phyloP scores from a whole-genome alignment of 2,329 filamentous ascomycete species.

The Botrytis hyacinthi region DNA sequence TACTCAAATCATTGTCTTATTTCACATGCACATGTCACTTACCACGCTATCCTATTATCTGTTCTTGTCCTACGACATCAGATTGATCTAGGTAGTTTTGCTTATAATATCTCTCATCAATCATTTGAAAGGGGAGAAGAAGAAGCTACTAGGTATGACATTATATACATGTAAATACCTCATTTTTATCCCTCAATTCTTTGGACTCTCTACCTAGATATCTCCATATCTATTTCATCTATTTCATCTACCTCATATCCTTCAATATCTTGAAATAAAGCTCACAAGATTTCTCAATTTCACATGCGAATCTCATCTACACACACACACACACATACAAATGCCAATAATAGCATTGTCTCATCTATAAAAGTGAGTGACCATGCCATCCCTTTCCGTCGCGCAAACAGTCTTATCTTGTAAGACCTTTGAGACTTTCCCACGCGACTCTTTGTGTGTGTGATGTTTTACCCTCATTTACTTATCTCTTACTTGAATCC shows the following conservation, averaged over 20 bases:
- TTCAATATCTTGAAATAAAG: not conserved
- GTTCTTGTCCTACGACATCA: constrained; percentile 6
- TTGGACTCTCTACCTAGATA: not conserved
- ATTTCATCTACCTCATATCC: too few species aligned
- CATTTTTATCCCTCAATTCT: not conserved
- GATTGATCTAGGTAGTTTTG: not conserved
- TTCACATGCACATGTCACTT: not conserved
- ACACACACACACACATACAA: not conserved
- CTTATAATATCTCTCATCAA: not conserved
- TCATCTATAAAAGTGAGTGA: constrained; percentile 5
- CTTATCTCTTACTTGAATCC: not conserved
- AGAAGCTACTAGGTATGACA: not conserved
- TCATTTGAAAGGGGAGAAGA: not conserved
- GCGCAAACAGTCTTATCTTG: constrained; percentile 9
- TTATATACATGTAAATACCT: not conserved
- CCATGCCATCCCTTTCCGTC: constrained; percentile 4
- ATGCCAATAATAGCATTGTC: not conserved
- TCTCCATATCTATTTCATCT: not conserved
- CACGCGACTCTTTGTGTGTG: constrained; percentile 14
- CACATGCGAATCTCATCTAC: not conserved
- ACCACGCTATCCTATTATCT: not conserved
- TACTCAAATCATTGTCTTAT: not conserved
- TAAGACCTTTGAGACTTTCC: not conserved
- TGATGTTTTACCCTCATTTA: not conserved
- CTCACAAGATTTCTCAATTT: not conserved